Base-by-base conservation (phyloP, 768 basidiomycete species). In the Lyophyllum atratum region DNA sequence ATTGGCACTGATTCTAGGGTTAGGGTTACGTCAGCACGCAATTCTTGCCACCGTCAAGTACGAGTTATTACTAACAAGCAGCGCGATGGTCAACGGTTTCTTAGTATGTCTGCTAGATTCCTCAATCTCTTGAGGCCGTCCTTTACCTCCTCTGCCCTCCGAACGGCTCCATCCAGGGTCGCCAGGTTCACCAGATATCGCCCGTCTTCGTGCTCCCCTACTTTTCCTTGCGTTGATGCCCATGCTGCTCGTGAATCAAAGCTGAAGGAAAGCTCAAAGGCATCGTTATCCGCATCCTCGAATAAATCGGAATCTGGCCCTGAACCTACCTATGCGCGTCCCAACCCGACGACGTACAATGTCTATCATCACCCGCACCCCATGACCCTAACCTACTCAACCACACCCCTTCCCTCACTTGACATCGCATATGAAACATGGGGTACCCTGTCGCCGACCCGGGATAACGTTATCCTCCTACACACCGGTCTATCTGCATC, bases 341-440 rank as follows among this genome's bases (percentile, higher is more conserved):
- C 92, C 0, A 89, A 77, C 56, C 92, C 92, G 0, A 71, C 80
- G 4, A 83, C 86, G 0, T 97, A 95, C 78, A 73, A 81, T 39
- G 71, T 81, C 24, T 95, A 88, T 68, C 82, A 82, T 58, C 86
- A 92, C 64, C 60, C 69, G 0, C 62, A 64, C 2, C 86, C 90
- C 0, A 74, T 96, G n/a, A 77, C 80, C 0, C 80, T 96, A 26
- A 80, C 85, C 5, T 81, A 87, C 55, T 72, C 76, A 1, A 59
- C 76, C 1, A 63, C 70, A 2, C 75, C 82, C 1, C 79, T 96
- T 0, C 84, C 88, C 1, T 75, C 85, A 7, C 87, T 94, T 63
- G 85, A 93, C 62, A 83, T 98, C 56, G 97, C 97, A 0, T 99
- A 98, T 80, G 97, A 99, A 76, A 93, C 97, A 0, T 99, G 97